Percentiles rank a stretch among this genome's conserved stretches.
Evolutionary conservation across 768 basidiomycete genomes (phyloP).

Genomic region (Mycena sanguinolenta): DNA sequence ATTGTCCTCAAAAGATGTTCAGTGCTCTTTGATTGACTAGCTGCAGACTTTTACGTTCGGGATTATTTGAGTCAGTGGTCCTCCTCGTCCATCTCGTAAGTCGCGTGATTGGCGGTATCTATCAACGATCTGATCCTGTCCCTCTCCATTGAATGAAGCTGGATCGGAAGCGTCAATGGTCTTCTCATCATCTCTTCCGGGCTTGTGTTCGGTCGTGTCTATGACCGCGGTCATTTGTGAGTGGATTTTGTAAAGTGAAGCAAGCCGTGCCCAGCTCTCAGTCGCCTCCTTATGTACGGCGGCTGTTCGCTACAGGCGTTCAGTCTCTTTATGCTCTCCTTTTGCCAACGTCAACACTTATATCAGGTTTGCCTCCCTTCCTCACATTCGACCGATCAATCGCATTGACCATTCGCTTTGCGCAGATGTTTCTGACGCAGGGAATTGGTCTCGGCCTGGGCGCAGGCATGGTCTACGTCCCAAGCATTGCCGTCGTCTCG

Average conservation of each 20-base stretch:
- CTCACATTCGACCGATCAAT: background rate
- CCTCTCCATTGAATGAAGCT: too few relatives aligned
- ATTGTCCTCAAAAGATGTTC: background rate
- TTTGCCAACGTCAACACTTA: background rate
- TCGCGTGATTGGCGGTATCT: background rate
- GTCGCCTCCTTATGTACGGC: background rate
- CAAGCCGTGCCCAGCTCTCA: background rate
- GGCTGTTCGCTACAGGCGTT: background rate
- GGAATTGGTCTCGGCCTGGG: background rate
- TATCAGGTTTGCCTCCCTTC: background rate
- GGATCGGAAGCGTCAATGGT: background rate
- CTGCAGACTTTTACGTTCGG: slow-evolving; percentile 1
- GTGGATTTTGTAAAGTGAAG: background rate
- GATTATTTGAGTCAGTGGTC: background rate
- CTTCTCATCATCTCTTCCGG: background rate
- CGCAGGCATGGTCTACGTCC: background rate
- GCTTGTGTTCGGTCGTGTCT: background rate
- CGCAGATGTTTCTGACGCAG: background rate
- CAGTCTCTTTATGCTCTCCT: background rate
- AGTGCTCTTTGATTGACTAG: background rate
- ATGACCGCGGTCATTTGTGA: slow-evolving; percentile 5
- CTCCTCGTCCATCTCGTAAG: background rate
- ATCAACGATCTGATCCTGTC: background rate
- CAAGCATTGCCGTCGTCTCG: background rate
- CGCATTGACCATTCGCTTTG: too few relatives aligned